Evolutionary conservation across 1,139 yeast genomes (phyloP).

Genomic region (Kodamaea derodonti): DNA sequence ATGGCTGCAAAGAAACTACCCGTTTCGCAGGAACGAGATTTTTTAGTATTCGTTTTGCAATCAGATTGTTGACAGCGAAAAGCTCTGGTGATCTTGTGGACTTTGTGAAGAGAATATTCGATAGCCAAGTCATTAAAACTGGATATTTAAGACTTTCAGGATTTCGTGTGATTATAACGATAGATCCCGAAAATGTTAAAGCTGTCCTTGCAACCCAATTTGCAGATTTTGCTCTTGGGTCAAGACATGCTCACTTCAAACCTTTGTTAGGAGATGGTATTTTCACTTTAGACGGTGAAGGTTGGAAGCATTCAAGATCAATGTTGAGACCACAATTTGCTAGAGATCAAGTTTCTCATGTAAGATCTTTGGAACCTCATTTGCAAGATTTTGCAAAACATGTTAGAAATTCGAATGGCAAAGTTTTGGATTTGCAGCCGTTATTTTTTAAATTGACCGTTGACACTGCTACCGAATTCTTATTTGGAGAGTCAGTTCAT

Average conservation of each 20-base stretch:
- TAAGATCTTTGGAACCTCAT: slow-evolving; percentile 46
- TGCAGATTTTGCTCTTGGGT: slow-evolving; percentile 21
- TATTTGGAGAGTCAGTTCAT: slow-evolving; percentile 35
- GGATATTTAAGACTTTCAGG: slow-evolving; percentile 7
- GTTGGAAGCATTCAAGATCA: slow-evolving; percentile 57
- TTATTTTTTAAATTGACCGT: slow-evolving; percentile 38
- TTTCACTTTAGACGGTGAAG: slow-evolving; percentile 52
- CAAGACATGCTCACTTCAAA: slow-evolving; percentile 18
- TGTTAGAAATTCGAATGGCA: slow-evolving; percentile 21
- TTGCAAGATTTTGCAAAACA: slow-evolving; percentile 35
- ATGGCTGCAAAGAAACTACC: slow-evolving; percentile 19
- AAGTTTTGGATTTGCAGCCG: slow-evolving; percentile 33
- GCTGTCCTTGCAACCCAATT: slow-evolving; percentile 25
- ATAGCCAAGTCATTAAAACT: slow-evolving; percentile 1
- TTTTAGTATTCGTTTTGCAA: slow-evolving; percentile 4
- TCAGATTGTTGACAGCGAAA: slow-evolving; percentile 7
- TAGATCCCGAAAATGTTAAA: slow-evolving; percentile 22
- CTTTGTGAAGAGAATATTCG: slow-evolving; percentile 2
- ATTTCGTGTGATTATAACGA: slow-evolving; percentile 12
- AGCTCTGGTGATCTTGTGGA: slow-evolving; percentile 10
- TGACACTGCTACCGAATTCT: slow-evolving; percentile 40
- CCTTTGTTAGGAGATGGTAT: slow-evolving; percentile 40
- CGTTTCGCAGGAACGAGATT: slow-evolving; percentile 4
- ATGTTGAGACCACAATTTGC: slow-evolving; percentile 60
- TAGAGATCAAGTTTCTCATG: slow-evolving; percentile 53